Evolutionary conservation across 2,329 filamentous ascomycete genomes (phyloP), one percentile per base, ranked within the genome.

Genomic region (Aspergillus sergii): DNA sequence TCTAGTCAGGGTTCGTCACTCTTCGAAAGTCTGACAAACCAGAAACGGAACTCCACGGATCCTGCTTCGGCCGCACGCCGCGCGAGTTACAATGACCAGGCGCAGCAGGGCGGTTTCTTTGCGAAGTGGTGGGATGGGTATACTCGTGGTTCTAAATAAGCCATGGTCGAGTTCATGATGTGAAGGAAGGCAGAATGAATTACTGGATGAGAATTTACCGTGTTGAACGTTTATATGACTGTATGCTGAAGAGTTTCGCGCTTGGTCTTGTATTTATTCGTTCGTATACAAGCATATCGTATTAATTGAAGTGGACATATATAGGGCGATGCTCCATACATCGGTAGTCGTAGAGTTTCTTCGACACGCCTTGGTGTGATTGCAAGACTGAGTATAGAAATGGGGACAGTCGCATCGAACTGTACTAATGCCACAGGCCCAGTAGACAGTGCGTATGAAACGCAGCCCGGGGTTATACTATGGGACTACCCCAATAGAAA

Each of bases 1-100:
- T 72, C 71, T 34, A 72, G 75, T 56, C 70, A 70, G n/a, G 64
- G 64, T 21, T 53, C 63, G 1, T 62, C 53, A 4, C 65, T 76
- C 2, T 75, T 74, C 57, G 66, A 68, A 26, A 76, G 77, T 34
- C 72, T 84, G 64, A 76, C 77, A 6, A 75, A 73, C 32, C 80
- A 82, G 71, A 84, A 84, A 66, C 76, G 82, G 12, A 77, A 78
- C 45, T 75, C 72, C 1, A 61, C 59, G 11, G 80, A 82, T 67
- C 72, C 76, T 0, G 66, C 68, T 2, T 69, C 78, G 46, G 67
- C 71, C 8, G 75, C 73, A 2, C 73, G 82, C 53, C 71, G 80
- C 39, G 70, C 76, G 26, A 82, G 79, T 64, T 84, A 79, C 72
- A 75, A 74, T 57, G 82, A 84, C n/a, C 80, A 82, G 74, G 70